Conservation (phyloP, 2,329 filamentous ascomycete species). For the Epichloe typhina region DNA sequence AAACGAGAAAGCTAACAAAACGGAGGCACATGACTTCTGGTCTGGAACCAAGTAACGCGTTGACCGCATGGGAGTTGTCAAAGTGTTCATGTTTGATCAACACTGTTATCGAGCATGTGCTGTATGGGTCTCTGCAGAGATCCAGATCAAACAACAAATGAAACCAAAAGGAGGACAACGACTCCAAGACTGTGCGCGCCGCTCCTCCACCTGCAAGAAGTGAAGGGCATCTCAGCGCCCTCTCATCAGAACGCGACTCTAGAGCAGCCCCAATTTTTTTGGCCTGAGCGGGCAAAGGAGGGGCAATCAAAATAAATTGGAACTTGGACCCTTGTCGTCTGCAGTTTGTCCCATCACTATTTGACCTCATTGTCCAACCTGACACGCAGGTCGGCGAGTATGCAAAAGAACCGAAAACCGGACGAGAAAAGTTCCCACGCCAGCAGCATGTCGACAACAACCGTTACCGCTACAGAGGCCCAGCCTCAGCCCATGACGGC, state of each 20-base stretch:
- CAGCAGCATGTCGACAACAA: conserved; percentile 18
- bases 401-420: neutral
- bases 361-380: neutral
- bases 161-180: too few relatives aligned
- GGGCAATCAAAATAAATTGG: neutral
- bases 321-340: neutral
- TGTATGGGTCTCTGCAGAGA: too few relatives aligned
- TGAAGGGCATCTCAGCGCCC: neutral
- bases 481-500: conserved; percentile 59
- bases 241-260: neutral
- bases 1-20: too few relatives aligned
- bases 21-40: too few relatives aligned
- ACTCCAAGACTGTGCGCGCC: neutral
- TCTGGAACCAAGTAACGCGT: too few relatives aligned
- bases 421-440: neutral
- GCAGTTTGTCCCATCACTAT: neutral
- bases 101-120: too few relatives aligned
- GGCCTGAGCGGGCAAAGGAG: neutral
- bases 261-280: neutral
- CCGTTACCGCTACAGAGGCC: conserved; percentile 27
- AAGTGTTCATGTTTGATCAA: too few relatives aligned
- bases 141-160: too few relatives aligned
- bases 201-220: too few relatives aligned
- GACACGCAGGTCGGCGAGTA: neutral
- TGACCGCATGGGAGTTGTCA: too few relatives aligned